Evolutionary conservation across 2,329 filamentous ascomycete species (phyloP), one percentile per base, ranked within the genome.

Genomic region (Clarireedia paspali): DNA sequence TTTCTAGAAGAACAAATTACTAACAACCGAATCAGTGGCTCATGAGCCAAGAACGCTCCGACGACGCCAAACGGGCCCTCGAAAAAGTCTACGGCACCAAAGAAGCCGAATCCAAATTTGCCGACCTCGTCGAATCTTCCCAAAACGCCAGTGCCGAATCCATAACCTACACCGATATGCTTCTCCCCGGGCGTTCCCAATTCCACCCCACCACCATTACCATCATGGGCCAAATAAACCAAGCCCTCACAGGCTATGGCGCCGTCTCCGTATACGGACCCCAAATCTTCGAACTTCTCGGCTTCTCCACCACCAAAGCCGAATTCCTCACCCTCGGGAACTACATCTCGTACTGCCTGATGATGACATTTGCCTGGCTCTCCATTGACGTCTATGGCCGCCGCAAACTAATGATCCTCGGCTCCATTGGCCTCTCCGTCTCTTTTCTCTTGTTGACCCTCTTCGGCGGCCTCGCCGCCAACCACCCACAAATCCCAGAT

Each of bases 231-330:
- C 81, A 85, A 65, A 67, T 84, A 61, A 83, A 83, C 61, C 82
- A 84, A 66, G 78, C 78, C 1, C 67, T 81, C 50, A 81, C 78
- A 0, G 77, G 78, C 7, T 82, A 82, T 54, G 79, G 79, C 2
- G 82, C 81, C 0, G 78, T 85, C 2, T 80, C 76, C 14, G 81
- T 84, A 2, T 84, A 84, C 57, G 82, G 81, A 0, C 80, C 81
- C 2, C 82, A 84, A 60, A 84, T 84, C 53, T 84, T 84, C 65
- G 75, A 81, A 60, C 75, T 84, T 9, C 75, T 84, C 3, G 80
- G 81, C 15, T 82, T 84, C 64, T 66, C 68, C 17, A 74, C 77
- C 38, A 69, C 68, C 4, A 70, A 68, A 15, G 75, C 81, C 1
- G 81, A 85, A 65, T 78, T 76, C 58, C 68, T 83, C 14, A 84